Conservation (phyloP, 2,329 filamentous ascomycete genomes). For the Colletotrichum euphorbiae region DNA sequence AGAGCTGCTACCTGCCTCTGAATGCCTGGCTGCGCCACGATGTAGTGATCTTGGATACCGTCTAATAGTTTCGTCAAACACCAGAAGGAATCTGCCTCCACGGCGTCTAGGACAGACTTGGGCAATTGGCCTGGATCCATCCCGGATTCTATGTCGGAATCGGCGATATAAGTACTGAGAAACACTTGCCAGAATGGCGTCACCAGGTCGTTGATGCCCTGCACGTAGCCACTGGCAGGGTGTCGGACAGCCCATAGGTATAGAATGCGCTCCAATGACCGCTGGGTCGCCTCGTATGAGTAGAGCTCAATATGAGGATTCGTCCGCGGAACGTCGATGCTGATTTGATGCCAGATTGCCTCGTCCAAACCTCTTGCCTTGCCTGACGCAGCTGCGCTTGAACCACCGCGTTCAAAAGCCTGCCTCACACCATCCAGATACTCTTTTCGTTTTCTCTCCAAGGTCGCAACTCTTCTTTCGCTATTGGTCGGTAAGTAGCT, state of each 20-base stretch:
- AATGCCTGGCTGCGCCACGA: slow-evolving; percentile 96
- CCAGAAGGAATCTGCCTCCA: slow-evolving; percentile 98
- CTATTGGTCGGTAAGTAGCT: slow-evolving; percentile 98
- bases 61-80: slow-evolving; percentile 98
- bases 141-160: slow-evolving; percentile 88
- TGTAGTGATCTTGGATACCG: slow-evolving; percentile 99
- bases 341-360: slow-evolving; percentile 99
- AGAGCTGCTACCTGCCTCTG: slow-evolving; percentile 91
- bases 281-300: slow-evolving; percentile 93
- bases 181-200: slow-evolving; percentile 99
- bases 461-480: slow-evolving; percentile 86
- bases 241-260: slow-evolving; percentile 99
- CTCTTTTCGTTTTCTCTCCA: slow-evolving; percentile 95
- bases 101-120: slow-evolving; percentile 89
- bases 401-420: slow-evolving; percentile 71
- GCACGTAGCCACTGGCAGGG: slow-evolving; percentile 96
- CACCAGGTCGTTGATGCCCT: slow-evolving; percentile 98
- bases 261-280: slow-evolving; percentile 91
- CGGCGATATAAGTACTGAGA: slow-evolving; percentile 92
- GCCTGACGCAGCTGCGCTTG: slow-evolving; percentile 49
- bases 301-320: slow-evolving; percentile 97
- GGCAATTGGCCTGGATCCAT: slow-evolving; percentile 98
- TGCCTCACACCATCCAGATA: slow-evolving; percentile 91
- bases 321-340: slow-evolving; percentile 95
- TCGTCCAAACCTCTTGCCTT: slow-evolving; percentile 83